phyloP scores from a whole-genome alignment of 2,329 filamentous ascomycete species.

The Epichloe amarillans region DNA sequence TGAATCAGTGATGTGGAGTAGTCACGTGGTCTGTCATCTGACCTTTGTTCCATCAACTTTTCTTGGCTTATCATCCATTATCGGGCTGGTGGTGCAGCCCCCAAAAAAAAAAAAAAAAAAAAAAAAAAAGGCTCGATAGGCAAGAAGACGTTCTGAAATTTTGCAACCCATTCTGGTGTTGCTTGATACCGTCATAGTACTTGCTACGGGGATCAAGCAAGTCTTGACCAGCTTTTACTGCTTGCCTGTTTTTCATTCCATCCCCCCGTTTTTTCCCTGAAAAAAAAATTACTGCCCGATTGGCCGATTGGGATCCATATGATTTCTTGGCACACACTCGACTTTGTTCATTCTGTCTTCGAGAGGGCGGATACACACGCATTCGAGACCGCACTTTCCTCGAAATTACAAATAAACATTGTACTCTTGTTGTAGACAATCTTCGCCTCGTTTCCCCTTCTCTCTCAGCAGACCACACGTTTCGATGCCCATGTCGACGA shows the following conservation, averaged over 20 bases:
- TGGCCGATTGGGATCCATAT: not conserved
- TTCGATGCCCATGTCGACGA: conserved; percentile 39
- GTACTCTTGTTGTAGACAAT: not conserved
- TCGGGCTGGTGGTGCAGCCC: conserved; percentile 6
- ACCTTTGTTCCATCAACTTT: not conserved
- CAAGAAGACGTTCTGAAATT: conserved; percentile 17
- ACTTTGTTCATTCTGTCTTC: not conserved
- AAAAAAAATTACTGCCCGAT: not conserved
- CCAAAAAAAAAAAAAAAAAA: conserved; percentile 13
- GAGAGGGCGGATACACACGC: conserved; percentile 1
- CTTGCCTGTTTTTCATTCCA: not conserved
- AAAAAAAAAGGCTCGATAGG: conserved; percentile 19
- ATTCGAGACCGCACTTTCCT: not conserved
- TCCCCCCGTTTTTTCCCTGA: not conserved
- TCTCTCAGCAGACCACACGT: not conserved
- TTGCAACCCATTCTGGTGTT: conserved; percentile 14
- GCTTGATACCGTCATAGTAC: not conserved
- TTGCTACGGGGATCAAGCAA: not conserved
- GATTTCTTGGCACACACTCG: not conserved
- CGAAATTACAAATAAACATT: not conserved
- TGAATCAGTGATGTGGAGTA: not conserved
- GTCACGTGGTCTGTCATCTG: not conserved
- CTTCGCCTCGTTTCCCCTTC: no score
- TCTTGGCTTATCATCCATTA: not conserved
- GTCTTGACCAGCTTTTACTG: not conserved